Evolutionary conservation across 1,139 yeast genomes (phyloP).

Genomic region (Nematodospora anomalae): DNA sequence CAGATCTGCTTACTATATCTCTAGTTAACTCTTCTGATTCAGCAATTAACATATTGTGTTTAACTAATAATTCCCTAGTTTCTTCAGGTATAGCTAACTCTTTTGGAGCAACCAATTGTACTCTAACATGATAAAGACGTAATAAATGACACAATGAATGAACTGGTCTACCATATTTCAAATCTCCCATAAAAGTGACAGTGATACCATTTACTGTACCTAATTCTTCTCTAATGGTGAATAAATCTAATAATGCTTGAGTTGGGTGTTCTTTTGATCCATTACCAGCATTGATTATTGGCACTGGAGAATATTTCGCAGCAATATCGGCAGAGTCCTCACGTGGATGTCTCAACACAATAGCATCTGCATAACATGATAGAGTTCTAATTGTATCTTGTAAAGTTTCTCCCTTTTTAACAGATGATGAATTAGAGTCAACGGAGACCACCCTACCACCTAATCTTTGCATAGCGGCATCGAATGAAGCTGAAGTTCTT

Average conservation of each 20-base stretch:
- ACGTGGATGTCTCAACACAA: conserved; percentile 94
- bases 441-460: conserved; percentile 97
- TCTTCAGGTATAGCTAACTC: conserved; percentile 82
- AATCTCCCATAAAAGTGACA: conserved; percentile 98
- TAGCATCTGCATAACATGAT: conserved; percentile 95
- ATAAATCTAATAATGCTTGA: conserved; percentile 94
- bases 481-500: conserved; percentile 92
- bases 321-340: conserved; percentile 93
- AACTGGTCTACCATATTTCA: conserved; percentile 97
- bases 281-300: conserved; percentile 96
- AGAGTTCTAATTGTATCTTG: conserved; percentile 95
- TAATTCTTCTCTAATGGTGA: conserved; percentile 97
- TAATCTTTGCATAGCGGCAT: conserved; percentile 99
- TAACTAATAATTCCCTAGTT: conserved; percentile 62
- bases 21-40: conserved; percentile 80
- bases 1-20: conserved; percentile 83
- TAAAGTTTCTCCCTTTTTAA: conserved; percentile 95
- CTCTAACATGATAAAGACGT: conserved; percentile 88
- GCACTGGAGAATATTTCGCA: conserved; percentile 94
- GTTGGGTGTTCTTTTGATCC: conserved; percentile 98
- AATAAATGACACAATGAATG: conserved; percentile 92
- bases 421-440: conserved; percentile 82
- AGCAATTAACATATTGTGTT: conserved; percentile 64
- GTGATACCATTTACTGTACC: conserved; percentile 98
- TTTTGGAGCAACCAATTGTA: conserved; percentile 88